Conservation (phyloP, 129 eudicot species). For the Chrysanthemum makinoi region DNA sequence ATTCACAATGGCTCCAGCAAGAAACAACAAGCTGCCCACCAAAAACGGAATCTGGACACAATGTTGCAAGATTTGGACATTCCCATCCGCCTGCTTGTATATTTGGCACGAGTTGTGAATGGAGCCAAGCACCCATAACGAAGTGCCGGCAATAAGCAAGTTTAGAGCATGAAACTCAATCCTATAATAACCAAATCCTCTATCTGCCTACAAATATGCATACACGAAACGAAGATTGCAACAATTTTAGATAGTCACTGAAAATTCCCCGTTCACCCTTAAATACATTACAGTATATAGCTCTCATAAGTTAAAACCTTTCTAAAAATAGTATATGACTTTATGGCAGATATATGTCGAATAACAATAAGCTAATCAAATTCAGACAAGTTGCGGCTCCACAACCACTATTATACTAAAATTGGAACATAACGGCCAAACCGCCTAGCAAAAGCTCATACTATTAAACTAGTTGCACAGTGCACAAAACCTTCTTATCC, state of each 20-base stretch:
- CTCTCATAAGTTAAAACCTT: background rate
- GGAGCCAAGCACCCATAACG: conserved; percentile 75
- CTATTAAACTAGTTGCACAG: no score
- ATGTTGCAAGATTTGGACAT: conserved; percentile 72
- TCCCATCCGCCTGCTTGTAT: conserved; percentile 68
- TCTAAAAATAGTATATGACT: background rate
- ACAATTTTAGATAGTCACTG: no score
- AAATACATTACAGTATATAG: background rate
- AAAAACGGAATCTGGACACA: conserved; percentile 73
- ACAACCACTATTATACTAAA: background rate
- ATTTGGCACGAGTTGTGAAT: conserved; percentile 78
- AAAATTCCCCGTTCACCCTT: no score
- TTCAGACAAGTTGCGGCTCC: background rate
- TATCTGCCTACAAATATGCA: conserved; percentile 48
- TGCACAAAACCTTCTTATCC: no score
- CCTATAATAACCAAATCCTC: conserved; percentile 44
- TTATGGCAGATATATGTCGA: background rate
- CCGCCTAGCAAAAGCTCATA: no score
- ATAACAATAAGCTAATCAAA: background rate
- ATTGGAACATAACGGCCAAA: background rate
- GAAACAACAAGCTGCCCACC: conserved; percentile 62
- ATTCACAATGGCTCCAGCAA: conserved; percentile 60
- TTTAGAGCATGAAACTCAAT: conserved; percentile 55
- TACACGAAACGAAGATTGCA: no score
- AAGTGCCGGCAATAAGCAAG: conserved; percentile 64